phyloP scores from a whole-genome alignment of 1,284 basidiomycete genomes.

The Termitomyces sp. region DNA sequence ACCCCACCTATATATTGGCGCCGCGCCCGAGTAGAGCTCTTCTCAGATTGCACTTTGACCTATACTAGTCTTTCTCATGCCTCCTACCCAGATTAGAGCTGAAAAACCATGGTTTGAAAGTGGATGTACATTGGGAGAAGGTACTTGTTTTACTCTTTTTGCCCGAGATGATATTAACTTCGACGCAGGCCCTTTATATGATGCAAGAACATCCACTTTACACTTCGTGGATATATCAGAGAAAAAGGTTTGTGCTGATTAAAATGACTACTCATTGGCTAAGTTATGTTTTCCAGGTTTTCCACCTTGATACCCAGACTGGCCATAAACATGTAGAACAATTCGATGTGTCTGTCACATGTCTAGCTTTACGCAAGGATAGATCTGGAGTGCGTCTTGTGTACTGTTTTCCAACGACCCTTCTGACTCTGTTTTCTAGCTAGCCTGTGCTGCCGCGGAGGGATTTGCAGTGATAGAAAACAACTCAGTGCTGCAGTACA shows the following conservation, averaged over 20 bases:
- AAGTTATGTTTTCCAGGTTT: conserved; percentile 36
- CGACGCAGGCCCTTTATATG: conserved; percentile 54
- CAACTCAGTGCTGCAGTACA: conserved; percentile 39
- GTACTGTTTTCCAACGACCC: background rate
- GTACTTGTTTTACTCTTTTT: conserved; percentile 30
- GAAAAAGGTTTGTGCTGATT: conserved; percentile 39
- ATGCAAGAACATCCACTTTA: conserved; percentile 43
- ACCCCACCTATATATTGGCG: conserved; percentile 22
- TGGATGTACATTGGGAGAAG: conserved; percentile 63
- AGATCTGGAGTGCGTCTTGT: conserved; percentile 39
- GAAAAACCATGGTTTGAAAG: conserved; percentile 41
- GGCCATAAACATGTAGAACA: conserved; percentile 39
- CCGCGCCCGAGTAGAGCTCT: background rate
- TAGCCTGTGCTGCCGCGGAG: conserved; percentile 50
- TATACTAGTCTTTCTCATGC: conserved; percentile 7
- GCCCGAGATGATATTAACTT: conserved; percentile 3
- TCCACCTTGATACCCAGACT: conserved; percentile 44
- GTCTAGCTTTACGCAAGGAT: conserved; percentile 45
- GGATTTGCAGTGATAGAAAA: conserved; percentile 51
- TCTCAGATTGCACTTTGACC: background rate
- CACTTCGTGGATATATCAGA: conserved; percentile 67
- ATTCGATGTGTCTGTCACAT: conserved; percentile 49
- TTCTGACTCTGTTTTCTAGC: conserved; percentile 28
- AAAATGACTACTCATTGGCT: background rate
- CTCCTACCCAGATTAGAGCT: conserved; percentile 29